Evolutionary conservation across 179 eudicot species (phyloP).

Genomic region (Beta corolliflora): DNA sequence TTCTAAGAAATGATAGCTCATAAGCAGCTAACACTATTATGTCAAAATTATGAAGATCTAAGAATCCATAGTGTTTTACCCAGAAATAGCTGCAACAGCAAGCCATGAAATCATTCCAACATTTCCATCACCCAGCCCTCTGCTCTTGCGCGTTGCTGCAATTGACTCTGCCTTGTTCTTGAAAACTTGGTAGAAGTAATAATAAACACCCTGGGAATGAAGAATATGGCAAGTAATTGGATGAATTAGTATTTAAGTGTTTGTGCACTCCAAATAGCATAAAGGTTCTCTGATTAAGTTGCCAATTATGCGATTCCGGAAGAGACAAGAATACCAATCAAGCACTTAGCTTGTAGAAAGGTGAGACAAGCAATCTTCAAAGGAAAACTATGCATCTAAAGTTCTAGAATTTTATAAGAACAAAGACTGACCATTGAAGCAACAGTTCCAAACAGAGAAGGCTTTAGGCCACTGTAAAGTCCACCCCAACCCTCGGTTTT

Average conservation of each 20-base stretch:
- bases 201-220: slow-evolving; percentile 74
- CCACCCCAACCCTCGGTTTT: slow-evolving; percentile 86
- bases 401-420: neutral
- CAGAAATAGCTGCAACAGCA: slow-evolving; percentile 88
- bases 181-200: slow-evolving; percentile 93
- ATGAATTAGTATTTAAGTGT: neutral
- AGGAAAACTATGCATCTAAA: too few relatives aligned
- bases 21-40: neutral
- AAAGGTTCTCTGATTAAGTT: neutral
- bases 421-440: slow-evolving; percentile 66
- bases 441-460: slow-evolving; percentile 88
- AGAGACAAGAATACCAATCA: neutral
- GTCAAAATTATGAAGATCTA: neutral
- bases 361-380: neutral
- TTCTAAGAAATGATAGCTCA: neutral
- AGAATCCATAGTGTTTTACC: slow-evolving; percentile 44
- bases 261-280: neutral
- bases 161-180: slow-evolving; percentile 88
- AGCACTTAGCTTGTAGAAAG: neutral
- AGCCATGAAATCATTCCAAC: slow-evolving; percentile 91
- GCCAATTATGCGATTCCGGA: slow-evolving; percentile 2
- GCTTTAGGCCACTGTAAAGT: slow-evolving; percentile 90
- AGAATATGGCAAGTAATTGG: slow-evolving; percentile 15
- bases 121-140: slow-evolving; percentile 84
- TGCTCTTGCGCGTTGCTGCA: slow-evolving; percentile 58